phyloP scores from a whole-genome alignment of 2,329 filamentous ascomycete species.

The Diaporthe capsici region DNA sequence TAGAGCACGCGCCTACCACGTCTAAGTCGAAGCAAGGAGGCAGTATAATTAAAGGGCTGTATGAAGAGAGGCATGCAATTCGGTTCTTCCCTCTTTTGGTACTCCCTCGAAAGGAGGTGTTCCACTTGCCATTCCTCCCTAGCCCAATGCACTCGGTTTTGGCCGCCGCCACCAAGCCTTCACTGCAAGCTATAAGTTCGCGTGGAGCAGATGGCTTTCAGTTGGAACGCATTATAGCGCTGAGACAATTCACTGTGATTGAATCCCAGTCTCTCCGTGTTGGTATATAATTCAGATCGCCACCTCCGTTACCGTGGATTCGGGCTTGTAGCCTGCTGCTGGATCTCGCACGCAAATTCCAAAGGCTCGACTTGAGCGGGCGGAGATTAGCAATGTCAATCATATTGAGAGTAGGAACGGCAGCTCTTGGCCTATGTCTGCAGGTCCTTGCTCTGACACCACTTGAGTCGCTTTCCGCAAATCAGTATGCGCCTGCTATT shows the following conservation, averaged over 20 bases:
- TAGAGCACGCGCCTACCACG: background rate
- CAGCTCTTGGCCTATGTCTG: background rate
- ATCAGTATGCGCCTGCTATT: background rate
- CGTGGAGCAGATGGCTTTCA: background rate
- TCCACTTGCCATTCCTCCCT: constrained; percentile 8
- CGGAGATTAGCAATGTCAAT: background rate
- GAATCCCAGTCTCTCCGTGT: background rate
- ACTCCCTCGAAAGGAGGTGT: background rate
- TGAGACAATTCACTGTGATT: background rate
- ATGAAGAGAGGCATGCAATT: background rate
- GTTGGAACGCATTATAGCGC: background rate
- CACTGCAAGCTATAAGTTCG: background rate
- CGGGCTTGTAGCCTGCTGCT: background rate
- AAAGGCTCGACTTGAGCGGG: background rate
- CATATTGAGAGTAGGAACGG: background rate
- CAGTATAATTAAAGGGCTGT: background rate
- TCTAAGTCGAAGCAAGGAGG: background rate
- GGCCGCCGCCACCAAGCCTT: background rate
- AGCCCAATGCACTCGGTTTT: background rate
- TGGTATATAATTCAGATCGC: background rate
- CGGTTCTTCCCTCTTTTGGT: background rate
- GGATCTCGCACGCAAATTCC: background rate
- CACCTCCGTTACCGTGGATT: too few species aligned
- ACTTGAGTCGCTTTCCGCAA: constrained; percentile 8
- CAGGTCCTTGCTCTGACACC: background rate